Evolutionary conservation across 2,329 filamentous ascomycete species (phyloP), one percentile per base, ranked within the genome.

Genomic region (Fusarium sp.): DNA sequence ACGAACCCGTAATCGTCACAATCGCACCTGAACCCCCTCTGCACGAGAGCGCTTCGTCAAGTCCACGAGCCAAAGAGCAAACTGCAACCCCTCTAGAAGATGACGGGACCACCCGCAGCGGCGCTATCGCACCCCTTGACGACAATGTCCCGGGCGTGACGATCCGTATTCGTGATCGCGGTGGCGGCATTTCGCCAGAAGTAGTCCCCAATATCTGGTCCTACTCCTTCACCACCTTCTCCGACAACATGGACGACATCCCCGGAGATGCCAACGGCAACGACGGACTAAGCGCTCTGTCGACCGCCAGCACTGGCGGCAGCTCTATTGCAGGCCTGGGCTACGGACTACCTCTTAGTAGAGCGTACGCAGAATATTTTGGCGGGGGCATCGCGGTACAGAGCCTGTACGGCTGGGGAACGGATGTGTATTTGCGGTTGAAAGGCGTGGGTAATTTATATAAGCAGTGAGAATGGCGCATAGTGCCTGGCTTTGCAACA

Each of bases 351-450:
- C 95, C 95, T 2, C 77, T 99, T 19, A 93, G 93, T 49, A 84
- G 95, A 60, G 94, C 95, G 0, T 99, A 99, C 72, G 95, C 95
- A 1, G 94, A 99, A 79, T 99, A 98, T 71, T 99, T 99, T 80
- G 95, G 95, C 3, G 95, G 95, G 1, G 93, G 93, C 3, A 95
- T 99, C 55, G 88, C 88, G 5, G 88, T 99, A n/a, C 94, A 99
- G 81, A 97, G 92, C 73, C 77, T 98, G 42, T 95, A 92, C 80
- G 94, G 95, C 4, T 99, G 95, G 95, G 95, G 86, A 4, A 87
- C 85, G 6, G 87, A 90, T 70, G 88, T 90, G 2, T 90, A 90
- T 68, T 72, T 90, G 42, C 77, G 85, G 44, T 73, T 90, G 37
- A 87, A 88, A 72, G 86, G 86, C 3, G 83, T 88, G 8, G 85